phyloP scores from a whole-genome alignment of 768 basidiomycete species.

The Roridomyces roridus region DNA sequence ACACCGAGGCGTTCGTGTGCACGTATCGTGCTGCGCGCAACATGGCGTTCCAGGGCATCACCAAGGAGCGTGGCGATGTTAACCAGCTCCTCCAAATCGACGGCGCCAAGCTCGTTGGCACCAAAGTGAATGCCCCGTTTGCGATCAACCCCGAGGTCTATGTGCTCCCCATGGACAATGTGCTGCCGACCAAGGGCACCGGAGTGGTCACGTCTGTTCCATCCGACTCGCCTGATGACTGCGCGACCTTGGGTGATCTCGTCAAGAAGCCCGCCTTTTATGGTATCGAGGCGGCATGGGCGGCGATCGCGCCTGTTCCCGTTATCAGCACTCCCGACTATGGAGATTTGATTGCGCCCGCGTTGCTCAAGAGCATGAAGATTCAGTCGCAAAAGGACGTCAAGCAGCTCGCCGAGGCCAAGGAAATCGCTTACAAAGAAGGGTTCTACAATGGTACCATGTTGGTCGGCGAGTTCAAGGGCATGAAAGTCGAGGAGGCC shows the following conservation, averaged over 20 bases:
- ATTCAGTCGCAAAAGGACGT: constrained; percentile 95
- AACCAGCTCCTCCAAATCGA: constrained; percentile 78
- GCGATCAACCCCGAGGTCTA: constrained; percentile 86
- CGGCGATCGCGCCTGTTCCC: constrained; percentile 81
- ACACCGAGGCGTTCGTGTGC: constrained; percentile 87
- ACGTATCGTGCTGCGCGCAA: constrained; percentile 93
- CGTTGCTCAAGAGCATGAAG: constrained; percentile 86
- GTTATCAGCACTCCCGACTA: constrained; percentile 91
- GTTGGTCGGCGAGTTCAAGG: constrained; percentile 91
- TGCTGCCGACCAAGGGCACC: constrained; percentile 96
- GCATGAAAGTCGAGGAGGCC: constrained; percentile 86
- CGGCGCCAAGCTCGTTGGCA: constrained; percentile 83
- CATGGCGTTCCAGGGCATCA: constrained; percentile 94
- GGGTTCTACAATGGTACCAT: constrained; percentile 96
- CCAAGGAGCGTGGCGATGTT: constrained; percentile 72
- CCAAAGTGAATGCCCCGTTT: constrained; percentile 89
- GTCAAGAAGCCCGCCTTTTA: constrained; percentile 97
- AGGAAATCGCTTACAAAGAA: constrained; percentile 98
- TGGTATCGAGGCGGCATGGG: constrained; percentile 92
- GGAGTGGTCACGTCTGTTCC: constrained; percentile 98
- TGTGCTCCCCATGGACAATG: constrained; percentile 98
- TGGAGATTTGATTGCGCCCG: constrained; percentile 87
- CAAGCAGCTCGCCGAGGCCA: constrained; percentile 94
- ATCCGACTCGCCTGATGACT: constrained; percentile 98
- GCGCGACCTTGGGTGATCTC: constrained; percentile 85